Conservation (phyloP, 331 rosid genomes). For the Acacia concinna region DNA sequence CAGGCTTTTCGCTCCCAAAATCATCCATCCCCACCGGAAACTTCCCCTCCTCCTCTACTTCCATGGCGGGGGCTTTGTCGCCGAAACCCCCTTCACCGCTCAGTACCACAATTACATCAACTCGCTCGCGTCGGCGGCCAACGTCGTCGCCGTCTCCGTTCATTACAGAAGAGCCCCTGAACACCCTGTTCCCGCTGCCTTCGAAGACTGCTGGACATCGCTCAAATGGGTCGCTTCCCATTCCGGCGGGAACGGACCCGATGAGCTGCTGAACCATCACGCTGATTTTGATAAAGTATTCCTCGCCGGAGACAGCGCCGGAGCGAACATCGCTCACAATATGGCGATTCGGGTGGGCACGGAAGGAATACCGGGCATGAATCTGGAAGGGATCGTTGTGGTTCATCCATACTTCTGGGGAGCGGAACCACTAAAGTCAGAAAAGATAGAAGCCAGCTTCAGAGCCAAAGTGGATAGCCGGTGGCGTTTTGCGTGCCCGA, state of each 20-base stretch:
- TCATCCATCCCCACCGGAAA: conserved; percentile 19
- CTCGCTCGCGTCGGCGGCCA: conserved; percentile 18
- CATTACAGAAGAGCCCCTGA: conserved; percentile 45
- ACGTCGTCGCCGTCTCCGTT: conserved; percentile 39
- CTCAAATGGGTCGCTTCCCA: conserved; percentile 43
- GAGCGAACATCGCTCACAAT: conserved; percentile 38
- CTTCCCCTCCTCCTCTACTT: conserved; percentile 42
- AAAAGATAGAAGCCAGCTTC: neutral
- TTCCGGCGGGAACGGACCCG: conserved; percentile 29
- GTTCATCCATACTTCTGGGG: conserved; percentile 52
- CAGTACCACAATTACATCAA: conserved; percentile 29
- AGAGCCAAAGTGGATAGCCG: neutral
- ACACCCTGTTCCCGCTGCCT: conserved; percentile 33
- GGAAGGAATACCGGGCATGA: conserved; percentile 21
- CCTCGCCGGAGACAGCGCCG: conserved; percentile 45
- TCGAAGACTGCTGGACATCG: conserved; percentile 41
- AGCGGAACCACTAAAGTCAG: conserved; percentile 21
- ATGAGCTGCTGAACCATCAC: conserved; percentile 31
- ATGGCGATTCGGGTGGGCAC: conserved; percentile 31
- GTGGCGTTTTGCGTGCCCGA: conserved; percentile 43
- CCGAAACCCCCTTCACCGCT: conserved; percentile 30
- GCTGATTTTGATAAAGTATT: conserved; percentile 33
- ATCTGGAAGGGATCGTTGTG: conserved; percentile 28
- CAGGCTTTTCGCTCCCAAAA: conserved; percentile 39
- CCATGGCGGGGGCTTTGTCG: conserved; percentile 40